These are phyloP conservation scores for Flaveria trinervia DNA, from an alignment of 129 eudicot genomes.

Conservation along the genomic window DNA sequence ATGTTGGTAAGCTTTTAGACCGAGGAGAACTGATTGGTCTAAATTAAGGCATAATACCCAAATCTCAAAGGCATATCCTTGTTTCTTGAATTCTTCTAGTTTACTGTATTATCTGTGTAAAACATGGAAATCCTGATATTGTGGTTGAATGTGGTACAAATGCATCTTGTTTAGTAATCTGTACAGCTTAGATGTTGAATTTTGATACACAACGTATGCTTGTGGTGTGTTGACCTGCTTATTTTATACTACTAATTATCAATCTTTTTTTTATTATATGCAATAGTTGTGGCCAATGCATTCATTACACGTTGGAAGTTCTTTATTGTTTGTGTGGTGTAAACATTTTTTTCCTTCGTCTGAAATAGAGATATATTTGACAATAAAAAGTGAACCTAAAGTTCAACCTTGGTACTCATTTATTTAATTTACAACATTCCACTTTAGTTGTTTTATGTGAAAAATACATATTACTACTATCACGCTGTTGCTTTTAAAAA, in stretches of 20 bases:
- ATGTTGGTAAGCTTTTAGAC: background rate
- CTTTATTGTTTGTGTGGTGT: background rate
- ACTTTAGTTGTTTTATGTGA: conserved; percentile 4
- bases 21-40: background rate
- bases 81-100: too few species aligned
- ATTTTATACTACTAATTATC: background rate
- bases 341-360: background rate
- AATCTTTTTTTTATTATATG: background rate
- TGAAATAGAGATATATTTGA: background rate
- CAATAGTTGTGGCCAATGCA: background rate
- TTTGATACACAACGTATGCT: background rate
- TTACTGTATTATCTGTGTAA: conserved; percentile 1
- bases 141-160: background rate
- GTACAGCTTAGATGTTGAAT: background rate
- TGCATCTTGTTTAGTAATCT: conserved; percentile 3
- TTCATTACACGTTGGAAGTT: background rate
- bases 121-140: conserved; percentile 14
- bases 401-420: background rate
- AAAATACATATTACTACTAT: conserved; percentile 16
- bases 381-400: background rate
- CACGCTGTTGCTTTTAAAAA: background rate
- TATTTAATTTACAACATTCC: background rate
- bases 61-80: background rate
- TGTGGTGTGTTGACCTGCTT: background rate
- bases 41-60: background rate